Evolutionary conservation across 257 asterid genomes (phyloP).

Genomic region (Primulina tabacum): DNA sequence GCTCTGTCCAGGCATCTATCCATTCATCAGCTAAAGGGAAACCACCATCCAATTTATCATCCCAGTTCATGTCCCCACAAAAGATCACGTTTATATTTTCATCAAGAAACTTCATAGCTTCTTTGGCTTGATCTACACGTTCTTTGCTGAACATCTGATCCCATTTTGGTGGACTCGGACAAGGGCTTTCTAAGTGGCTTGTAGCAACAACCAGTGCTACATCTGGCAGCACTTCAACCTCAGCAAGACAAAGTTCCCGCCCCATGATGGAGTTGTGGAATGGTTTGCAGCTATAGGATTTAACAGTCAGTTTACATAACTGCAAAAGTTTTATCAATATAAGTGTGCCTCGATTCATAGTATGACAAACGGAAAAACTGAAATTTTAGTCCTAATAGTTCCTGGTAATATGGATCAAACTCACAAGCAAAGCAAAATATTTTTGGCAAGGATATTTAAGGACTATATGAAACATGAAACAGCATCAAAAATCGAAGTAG

Average conservation of each 20-base stretch:
- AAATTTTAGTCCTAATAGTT: neutral
- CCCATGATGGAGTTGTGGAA: constrained; percentile 78
- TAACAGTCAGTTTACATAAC: constrained; percentile 72
- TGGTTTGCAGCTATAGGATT: constrained; percentile 58
- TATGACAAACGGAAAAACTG: neutral
- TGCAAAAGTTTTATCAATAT: constrained; percentile 29
- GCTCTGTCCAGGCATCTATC: constrained; percentile 83
- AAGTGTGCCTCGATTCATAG: constrained; percentile 5
- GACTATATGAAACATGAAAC: neutral
- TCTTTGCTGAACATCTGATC: constrained; percentile 92
- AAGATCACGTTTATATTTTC: constrained; percentile 60
- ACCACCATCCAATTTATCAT: constrained; percentile 74
- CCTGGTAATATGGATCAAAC: neutral
- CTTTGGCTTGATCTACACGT: constrained; percentile 81
- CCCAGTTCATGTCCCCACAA: constrained; percentile 99
- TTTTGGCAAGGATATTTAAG: neutral
- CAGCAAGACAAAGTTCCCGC: constrained; percentile 68
- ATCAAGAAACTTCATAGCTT: constrained; percentile 57
- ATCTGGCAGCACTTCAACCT: constrained; percentile 48
- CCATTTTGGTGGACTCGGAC: constrained; percentile 91
- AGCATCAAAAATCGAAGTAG: neutral
- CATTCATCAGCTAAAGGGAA: constrained; percentile 74
- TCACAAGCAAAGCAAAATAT: neutral
- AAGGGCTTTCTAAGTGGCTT: constrained; percentile 93
- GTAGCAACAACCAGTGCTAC: constrained; percentile 66